Percentiles rank a stretch among this genome's conserved stretches.
These are phyloP conservation scores for Chenopodium suecicum DNA, from an alignment of 148 eudicot species.

Conservation along the genomic window DNA sequence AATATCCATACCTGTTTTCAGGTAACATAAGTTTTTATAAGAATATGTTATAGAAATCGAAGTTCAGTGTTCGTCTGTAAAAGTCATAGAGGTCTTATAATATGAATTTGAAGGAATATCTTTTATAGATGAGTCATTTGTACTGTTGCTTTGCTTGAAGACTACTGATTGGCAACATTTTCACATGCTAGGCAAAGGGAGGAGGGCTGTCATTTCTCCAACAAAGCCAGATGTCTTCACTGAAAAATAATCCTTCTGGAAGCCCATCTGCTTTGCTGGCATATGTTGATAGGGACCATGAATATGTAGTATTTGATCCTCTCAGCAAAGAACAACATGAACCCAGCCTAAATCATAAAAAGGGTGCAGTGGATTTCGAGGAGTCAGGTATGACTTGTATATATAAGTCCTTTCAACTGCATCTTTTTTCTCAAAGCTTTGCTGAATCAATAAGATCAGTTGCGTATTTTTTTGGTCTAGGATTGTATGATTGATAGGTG, in stretches of 20 bases:
- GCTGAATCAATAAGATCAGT: background rate
- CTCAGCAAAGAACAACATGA: constrained; percentile 38
- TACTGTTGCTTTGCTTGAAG: background rate
- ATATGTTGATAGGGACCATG: constrained; percentile 60
- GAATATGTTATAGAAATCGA: background rate
- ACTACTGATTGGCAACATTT: constrained; percentile 13
- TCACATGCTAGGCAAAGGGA: constrained; percentile 53
- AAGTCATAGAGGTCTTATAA: background rate
- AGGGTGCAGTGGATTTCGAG: constrained; percentile 31
- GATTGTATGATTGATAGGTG: background rate
- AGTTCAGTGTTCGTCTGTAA: background rate
- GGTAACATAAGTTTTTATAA: background rate
- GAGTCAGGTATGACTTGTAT: constrained; percentile 50
- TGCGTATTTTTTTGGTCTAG: background rate
- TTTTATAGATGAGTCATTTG: background rate
- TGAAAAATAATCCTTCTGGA: constrained; percentile 39
- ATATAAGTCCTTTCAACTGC: background rate
- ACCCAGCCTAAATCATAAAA: constrained; percentile 26
- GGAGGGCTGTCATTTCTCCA: constrained; percentile 71
- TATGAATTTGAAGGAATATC: background rate
- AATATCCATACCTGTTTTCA: too few species aligned
- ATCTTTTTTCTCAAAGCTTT: background rate
- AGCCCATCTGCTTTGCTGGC: constrained; percentile 45
- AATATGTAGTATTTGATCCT: constrained; percentile 77
- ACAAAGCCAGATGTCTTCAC: constrained; percentile 24